Conservation (phyloP, 306 rosid species). For the Quercus bicolor region DNA sequence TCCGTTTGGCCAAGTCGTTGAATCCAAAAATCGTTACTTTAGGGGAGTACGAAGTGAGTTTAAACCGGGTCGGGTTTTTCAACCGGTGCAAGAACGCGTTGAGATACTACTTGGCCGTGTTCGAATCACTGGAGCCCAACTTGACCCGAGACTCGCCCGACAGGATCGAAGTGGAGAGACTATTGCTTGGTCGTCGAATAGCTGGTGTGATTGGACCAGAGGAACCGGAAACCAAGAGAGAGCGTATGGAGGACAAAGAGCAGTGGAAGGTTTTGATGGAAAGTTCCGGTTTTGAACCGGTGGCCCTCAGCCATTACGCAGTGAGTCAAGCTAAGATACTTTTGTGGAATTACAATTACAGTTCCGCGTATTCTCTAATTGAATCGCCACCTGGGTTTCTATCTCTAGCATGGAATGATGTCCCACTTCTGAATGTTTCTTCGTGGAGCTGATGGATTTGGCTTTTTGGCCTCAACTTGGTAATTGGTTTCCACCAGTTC, state of each 20-base stretch:
- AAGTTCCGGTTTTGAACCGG: slow-evolving; percentile 60
- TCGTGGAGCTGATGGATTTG: slow-evolving; percentile 70
- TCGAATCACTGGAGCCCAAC: slow-evolving; percentile 83
- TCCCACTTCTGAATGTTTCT: slow-evolving; percentile 76
- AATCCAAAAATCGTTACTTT: slow-evolving; percentile 73
- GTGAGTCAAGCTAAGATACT: slow-evolving; percentile 82
- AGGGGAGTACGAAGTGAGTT: slow-evolving; percentile 77
- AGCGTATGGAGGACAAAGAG: slow-evolving; percentile 74
- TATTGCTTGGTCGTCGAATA: slow-evolving; percentile 66
- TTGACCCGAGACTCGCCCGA: slow-evolving; percentile 59
- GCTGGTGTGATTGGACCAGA: slow-evolving; percentile 46
- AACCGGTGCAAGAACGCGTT: slow-evolving; percentile 62
- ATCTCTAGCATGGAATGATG: slow-evolving; percentile 82
- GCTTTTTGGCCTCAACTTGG: slow-evolving; percentile 6
- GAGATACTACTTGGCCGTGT: slow-evolving; percentile 64
- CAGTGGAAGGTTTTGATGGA: slow-evolving; percentile 80
- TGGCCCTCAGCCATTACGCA: slow-evolving; percentile 73
- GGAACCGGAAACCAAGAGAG: slow-evolving; percentile 34
- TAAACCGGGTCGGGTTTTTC: slow-evolving; percentile 57
- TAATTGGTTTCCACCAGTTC: slow-evolving; percentile 58
- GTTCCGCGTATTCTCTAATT: slow-evolving; percentile 47
- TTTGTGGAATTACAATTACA: slow-evolving; percentile 70
- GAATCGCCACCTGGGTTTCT: slow-evolving; percentile 81
- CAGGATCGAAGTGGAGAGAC: slow-evolving; percentile 64
- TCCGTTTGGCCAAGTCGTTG: slow-evolving; percentile 64